These are phyloP conservation scores for Piloderma croceum DNA, from an alignment of 768 basidiomycete species.

Conservation along the genomic window DNA sequence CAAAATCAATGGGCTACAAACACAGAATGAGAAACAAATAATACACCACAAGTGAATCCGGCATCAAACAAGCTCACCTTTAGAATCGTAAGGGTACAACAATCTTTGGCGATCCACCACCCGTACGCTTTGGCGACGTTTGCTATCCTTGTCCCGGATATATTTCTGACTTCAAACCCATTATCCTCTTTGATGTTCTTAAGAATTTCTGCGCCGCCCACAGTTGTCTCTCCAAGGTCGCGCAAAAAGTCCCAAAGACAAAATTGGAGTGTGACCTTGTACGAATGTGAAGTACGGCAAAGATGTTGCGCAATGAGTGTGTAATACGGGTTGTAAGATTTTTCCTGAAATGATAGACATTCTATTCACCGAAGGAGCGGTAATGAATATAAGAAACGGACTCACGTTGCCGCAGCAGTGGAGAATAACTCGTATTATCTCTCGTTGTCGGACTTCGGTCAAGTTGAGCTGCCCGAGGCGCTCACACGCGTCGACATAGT, in stretches of 20 bases:
- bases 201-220: constrained; percentile 75
- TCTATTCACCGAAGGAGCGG: constrained; percentile 3
- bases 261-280: constrained; percentile 91
- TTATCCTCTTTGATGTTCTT: constrained; percentile 52
- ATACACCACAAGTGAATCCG: background rate
- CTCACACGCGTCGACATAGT: constrained; percentile 94
- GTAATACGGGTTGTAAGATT: constrained; percentile 93
- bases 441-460: constrained; percentile 87
- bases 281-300: constrained; percentile 70
- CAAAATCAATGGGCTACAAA: constrained; percentile 82
- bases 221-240: constrained; percentile 76
- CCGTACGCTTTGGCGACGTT: constrained; percentile 85
- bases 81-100: constrained; percentile 65
- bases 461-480: constrained; percentile 79
- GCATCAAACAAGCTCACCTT: constrained; percentile 52
- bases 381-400: constrained; percentile 5
- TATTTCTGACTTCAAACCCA: constrained; percentile 42
- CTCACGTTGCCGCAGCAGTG: constrained; percentile 89
- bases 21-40: background rate
- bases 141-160: constrained; percentile 50
- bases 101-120: constrained; percentile 91
- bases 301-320: constrained; percentile 83
- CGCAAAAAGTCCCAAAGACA: constrained; percentile 96
- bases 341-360: constrained; percentile 59
- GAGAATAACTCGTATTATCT: constrained; percentile 86